Percentiles rank a stretch among this genome's conserved stretches.
Evolutionary conservation across 768 basidiomycete species (phyloP).

Genomic region (Tylopilus plumbeoviolaceoides): DNA sequence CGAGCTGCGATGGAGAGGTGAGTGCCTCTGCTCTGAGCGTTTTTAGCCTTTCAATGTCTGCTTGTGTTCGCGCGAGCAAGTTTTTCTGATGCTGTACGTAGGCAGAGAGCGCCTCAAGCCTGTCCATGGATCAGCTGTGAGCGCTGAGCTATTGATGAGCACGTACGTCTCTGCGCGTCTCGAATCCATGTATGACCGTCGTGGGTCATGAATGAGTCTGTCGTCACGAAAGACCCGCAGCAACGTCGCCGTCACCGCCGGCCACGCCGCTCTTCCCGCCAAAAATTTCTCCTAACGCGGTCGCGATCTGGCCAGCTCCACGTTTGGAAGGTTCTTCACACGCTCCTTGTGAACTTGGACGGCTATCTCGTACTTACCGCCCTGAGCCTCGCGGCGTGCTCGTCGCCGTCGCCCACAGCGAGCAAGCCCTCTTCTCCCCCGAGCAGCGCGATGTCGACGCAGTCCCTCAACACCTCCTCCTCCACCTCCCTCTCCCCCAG

Average conservation of each 20-base stretch:
- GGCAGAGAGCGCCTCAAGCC: constrained; percentile 56
- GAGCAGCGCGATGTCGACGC: constrained; percentile 23
- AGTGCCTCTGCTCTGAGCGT: constrained; percentile 39
- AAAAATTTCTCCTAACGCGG: constrained; percentile 26
- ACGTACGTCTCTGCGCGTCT: constrained; percentile 36
- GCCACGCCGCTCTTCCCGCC: constrained; percentile 5
- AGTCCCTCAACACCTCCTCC: constrained; percentile 31
- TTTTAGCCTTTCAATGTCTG: constrained; percentile 58
- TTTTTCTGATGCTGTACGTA: constrained; percentile 61
- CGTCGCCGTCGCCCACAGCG: constrained; percentile 29
- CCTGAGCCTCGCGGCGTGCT: constrained; percentile 7
- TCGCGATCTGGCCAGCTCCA: neutral
- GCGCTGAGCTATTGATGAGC: neutral
- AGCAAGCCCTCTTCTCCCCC: constrained; percentile 20
- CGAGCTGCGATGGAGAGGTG: constrained; percentile 30
- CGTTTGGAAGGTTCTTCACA: constrained; percentile 23
- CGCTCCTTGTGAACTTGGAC: constrained; percentile 11
- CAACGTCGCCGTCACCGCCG: constrained; percentile 14
- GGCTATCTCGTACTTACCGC: constrained; percentile 3
- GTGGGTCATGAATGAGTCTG: constrained; percentile 30
- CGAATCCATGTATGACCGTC: constrained; percentile 26
- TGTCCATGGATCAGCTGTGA: constrained; percentile 6
- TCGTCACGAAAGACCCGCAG: neutral
- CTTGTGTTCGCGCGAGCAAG: constrained; percentile 54
- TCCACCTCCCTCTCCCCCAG: constrained; percentile 32